Conservation (phyloP, 305 asterid species). For the Solanum aculeatissimum region DNA sequence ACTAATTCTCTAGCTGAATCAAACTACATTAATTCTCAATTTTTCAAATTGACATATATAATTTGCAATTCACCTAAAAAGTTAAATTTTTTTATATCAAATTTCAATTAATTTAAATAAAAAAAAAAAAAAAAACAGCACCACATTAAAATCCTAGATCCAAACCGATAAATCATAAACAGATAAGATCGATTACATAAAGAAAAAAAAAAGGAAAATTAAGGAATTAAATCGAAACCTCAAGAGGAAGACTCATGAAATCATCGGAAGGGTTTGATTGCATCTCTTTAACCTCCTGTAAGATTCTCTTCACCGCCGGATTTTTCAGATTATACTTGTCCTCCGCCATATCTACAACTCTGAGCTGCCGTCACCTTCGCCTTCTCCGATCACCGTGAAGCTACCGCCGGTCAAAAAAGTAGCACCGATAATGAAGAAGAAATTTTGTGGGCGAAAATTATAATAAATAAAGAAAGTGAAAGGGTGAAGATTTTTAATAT, state of each 20-base stretch:
- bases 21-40: background rate
- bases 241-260: constrained; percentile 91
- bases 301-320: constrained; percentile 90
- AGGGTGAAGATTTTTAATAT: background rate
- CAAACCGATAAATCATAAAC: background rate
- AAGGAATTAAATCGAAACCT: constrained; percentile 29
- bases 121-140: background rate
- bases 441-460: background rate
- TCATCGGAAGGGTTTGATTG: constrained; percentile 91
- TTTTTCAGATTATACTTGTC: constrained; percentile 82
- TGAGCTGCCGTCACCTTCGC: background rate
- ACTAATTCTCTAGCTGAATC: background rate
- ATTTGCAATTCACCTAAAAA: background rate
- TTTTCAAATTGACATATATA: background rate
- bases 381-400: constrained; percentile 4
- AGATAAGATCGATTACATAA: background rate
- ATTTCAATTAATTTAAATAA: background rate
- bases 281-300: constrained; percentile 96
- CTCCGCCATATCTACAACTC: constrained; percentile 36
- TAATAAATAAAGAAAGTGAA: background rate
- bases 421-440: background rate
- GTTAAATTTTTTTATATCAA: background rate
- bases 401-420: constrained; percentile 10
- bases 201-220: background rate
- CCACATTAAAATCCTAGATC: background rate